These are phyloP conservation scores for Lonicera japonica DNA, from an alignment of 129 eudicot genomes.

Conservation along the genomic window DNA sequence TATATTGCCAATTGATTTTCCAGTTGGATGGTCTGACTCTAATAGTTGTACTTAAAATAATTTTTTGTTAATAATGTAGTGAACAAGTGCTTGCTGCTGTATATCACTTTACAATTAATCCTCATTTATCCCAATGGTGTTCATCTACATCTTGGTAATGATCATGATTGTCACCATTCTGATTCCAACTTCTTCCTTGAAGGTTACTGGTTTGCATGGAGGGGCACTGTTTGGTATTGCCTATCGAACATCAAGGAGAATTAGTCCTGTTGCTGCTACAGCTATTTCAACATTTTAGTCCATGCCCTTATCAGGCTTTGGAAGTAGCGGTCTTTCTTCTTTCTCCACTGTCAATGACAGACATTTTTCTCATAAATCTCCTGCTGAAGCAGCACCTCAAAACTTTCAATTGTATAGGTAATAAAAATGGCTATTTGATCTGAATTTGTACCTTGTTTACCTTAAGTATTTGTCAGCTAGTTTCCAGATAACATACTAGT, in stretches of 20 bases:
- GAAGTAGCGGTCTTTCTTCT: constrained; percentile 57
- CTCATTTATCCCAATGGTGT: too few relatives aligned
- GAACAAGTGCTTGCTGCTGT: too few relatives aligned
- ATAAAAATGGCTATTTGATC: neutral
- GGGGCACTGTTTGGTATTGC: constrained; percentile 92
- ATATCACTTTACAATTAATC: too few relatives aligned
- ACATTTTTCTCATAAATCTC: constrained; percentile 43
- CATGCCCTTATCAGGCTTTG: constrained; percentile 89
- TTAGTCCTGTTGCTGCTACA: constrained; percentile 81
- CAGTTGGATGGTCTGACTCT: too few relatives aligned
- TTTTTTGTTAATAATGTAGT: too few relatives aligned
- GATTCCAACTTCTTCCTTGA: constrained; percentile 5
- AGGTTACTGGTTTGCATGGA: constrained; percentile 89
- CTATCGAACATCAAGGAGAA: constrained; percentile 77
- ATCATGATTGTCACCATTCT: neutral
- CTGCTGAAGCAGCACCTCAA: constrained; percentile 71
- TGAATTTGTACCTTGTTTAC: constrained; percentile 7
- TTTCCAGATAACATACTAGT: neutral
- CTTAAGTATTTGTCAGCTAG: neutral
- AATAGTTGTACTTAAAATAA: too few relatives aligned
- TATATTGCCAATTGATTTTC: too few relatives aligned
- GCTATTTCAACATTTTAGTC: constrained; percentile 92
- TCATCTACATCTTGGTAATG: too few relatives aligned
- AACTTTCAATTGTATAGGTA: constrained; percentile 90
- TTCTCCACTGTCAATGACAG: constrained; percentile 74